Evolutionary conservation across 139 green algal species (phyloP), one percentile per base, ranked within the genome.

Genomic region (Micractinium conductrix): DNA sequence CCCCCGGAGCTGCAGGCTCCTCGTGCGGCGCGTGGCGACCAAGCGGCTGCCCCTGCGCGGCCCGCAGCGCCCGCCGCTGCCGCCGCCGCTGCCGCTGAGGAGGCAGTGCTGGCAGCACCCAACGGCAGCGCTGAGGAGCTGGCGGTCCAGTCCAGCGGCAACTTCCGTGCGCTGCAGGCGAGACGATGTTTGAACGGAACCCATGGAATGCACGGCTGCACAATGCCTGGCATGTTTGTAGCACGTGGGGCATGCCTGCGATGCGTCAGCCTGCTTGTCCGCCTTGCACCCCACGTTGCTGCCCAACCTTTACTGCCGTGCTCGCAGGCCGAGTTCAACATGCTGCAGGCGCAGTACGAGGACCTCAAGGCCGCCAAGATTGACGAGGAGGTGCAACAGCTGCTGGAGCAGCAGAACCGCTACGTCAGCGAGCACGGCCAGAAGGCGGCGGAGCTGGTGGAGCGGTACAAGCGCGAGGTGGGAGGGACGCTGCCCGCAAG

Each of bases 311-410:
- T 10, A 58, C 6, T 22, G 53, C 53, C 26, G 53, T 62, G 19
- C 53, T 19, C 10, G 53, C 45, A 88, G 68, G 38, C 37, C 10
- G 63, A 81, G 65, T 88, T 75, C 21, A 38, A 58, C 42, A 73
- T 65, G 45, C 50, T 89, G 58, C 78, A 86, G 63, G 74, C 42
- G 44, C 60, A 82, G 65, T 83, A 89, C 28, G 73, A 83, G 50
- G 81, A 83, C 53, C 74, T 89, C 37, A 89, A 89, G 63, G 62
- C 55, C 9, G 68, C 72, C 50, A 86, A 79, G 37, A 87, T 89
- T 35, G 37, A 81, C 35, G 81, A 87, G 65, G 80, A 89, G 48
- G 72, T 89, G 43, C 42, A 84, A 63, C 42, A 73, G 45, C 50
- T 89, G 58, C 72, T 89, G 44, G 72, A 87, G 78, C 65, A 80